Evolutionary conservation across 257 asterid genomes (phyloP).

Genomic region (Solanum tacnaense): DNA sequence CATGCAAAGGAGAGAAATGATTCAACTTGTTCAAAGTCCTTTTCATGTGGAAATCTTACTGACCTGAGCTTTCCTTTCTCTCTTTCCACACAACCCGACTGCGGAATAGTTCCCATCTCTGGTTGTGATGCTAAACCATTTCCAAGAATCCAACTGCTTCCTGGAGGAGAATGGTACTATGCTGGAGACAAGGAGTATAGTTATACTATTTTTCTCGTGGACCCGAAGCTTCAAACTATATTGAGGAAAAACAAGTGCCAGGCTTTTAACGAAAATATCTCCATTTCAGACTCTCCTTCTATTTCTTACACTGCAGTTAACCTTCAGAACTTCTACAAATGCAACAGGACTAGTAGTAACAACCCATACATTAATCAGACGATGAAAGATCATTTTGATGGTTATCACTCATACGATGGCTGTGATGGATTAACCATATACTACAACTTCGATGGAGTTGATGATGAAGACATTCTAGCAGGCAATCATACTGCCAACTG

Average conservation of each 20-base stretch:
- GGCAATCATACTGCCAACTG: background rate
- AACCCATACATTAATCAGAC: no score
- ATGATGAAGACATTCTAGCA: no score
- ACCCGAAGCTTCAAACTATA: background rate
- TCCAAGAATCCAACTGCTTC: background rate
- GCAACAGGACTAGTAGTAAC: background rate
- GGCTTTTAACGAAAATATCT: background rate
- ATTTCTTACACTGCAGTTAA: background rate
- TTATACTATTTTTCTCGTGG: accelerated
- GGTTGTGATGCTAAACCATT: background rate
- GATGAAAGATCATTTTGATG: no score
- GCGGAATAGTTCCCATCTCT: background rate
- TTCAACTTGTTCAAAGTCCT: background rate
- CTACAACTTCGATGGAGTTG: no score
- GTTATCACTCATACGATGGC: no score
- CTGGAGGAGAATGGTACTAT: background rate
- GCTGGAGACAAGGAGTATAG: no score
- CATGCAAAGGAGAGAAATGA: background rate
- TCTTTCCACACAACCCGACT: background rate
- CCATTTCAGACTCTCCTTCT: background rate
- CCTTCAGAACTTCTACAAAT: background rate
- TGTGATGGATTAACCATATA: no score
- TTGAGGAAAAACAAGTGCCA: background rate
- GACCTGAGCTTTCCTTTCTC: background rate
- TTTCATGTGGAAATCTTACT: background rate